Percentiles rank a stretch among this genome's conserved stretches.
Conservation (phyloP, 2,329 filamentous ascomycete genomes). For the Talaromyces sp. region DNA sequence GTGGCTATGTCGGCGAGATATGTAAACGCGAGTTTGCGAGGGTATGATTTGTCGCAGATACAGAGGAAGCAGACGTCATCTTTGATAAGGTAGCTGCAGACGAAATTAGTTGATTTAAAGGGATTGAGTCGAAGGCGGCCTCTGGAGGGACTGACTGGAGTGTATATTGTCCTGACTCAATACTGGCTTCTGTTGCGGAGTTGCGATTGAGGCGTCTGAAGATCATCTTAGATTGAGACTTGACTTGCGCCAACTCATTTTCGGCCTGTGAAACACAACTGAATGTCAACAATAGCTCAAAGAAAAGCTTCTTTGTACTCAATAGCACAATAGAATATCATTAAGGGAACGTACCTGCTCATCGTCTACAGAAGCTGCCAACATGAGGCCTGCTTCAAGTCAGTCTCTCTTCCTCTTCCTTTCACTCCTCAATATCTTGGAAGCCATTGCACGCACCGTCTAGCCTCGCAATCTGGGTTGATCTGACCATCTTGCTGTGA, state of each 20-base stretch:
- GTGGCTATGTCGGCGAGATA: constrained; percentile 89
- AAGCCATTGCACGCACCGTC: constrained; percentile 61
- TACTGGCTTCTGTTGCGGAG: constrained; percentile 84
- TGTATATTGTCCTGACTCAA: constrained; percentile 79
- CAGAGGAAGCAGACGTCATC: constrained; percentile 84
- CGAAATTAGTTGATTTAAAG: not conserved
- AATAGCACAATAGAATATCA: not conserved
- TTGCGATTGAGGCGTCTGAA: constrained; percentile 84
- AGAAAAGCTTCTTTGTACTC: not conserved
- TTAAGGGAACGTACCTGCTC: constrained; percentile 59
- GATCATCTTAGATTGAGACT: constrained; percentile 85
- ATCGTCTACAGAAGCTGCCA: constrained; percentile 93
- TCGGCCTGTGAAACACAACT: constrained; percentile 53
- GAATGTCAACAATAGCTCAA: not conserved
- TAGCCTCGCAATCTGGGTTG: constrained; percentile 89
- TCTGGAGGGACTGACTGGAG: constrained; percentile 65
- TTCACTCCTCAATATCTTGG: not conserved
- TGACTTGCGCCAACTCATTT: constrained; percentile 77
- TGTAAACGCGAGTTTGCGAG: constrained; percentile 96
- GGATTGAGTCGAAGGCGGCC: not conserved
- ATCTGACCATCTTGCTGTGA: constrained; percentile 67
- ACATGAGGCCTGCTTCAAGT: constrained; percentile 70
- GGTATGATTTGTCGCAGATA: constrained; percentile 91
- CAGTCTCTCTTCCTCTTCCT: constrained; percentile 2
- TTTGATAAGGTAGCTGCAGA: constrained; percentile 73